phyloP scores from a whole-genome alignment of 495 filamentous ascomycete species.

The Podospora anserina region DNA sequence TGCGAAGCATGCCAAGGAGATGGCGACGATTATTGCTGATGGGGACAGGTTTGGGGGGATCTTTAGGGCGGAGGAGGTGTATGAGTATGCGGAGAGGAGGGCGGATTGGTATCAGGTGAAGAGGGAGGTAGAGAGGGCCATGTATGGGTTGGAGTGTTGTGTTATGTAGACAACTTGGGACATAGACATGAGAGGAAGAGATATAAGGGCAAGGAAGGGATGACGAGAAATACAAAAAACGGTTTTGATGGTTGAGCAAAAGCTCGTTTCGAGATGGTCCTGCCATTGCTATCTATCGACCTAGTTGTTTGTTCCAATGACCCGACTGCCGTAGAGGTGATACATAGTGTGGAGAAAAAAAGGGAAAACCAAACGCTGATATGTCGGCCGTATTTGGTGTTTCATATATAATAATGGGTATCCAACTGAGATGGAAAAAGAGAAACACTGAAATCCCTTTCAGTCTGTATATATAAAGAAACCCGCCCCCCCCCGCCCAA shows the following conservation, averaged over 20 bases:
- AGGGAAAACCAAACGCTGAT: background rate
- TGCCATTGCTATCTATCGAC: background rate
- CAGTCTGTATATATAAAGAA: constrained; percentile 1
- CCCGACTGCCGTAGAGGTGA: background rate
- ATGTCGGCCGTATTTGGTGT: background rate
- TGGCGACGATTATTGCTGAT: constrained; percentile 93
- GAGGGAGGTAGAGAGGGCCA: constrained; percentile 85
- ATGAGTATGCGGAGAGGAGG: constrained; percentile 90
- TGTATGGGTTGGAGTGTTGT: constrained; percentile 92
- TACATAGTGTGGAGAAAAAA: background rate
- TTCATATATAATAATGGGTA: background rate
- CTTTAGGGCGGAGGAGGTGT: constrained; percentile 93
- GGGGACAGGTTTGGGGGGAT: constrained; percentile 84
- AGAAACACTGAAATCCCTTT: background rate
- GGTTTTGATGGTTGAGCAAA: too few relatives aligned
- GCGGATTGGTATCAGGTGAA: constrained; percentile 93
- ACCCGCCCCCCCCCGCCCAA: too few relatives aligned
- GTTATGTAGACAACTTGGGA: constrained; percentile 60
- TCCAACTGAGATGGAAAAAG: background rate
- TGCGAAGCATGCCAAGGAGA: constrained; percentile 81
- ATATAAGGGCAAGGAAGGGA: background rate
- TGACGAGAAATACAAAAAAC: too few relatives aligned
- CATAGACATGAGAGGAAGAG: background rate
- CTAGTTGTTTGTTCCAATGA: too few relatives aligned
- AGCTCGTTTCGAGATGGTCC: background rate